Evolutionary conservation across 495 filamentous ascomycete species (phyloP), one percentile per base, ranked within the genome.

Genomic region (Lentithecium fluviatile): DNA sequence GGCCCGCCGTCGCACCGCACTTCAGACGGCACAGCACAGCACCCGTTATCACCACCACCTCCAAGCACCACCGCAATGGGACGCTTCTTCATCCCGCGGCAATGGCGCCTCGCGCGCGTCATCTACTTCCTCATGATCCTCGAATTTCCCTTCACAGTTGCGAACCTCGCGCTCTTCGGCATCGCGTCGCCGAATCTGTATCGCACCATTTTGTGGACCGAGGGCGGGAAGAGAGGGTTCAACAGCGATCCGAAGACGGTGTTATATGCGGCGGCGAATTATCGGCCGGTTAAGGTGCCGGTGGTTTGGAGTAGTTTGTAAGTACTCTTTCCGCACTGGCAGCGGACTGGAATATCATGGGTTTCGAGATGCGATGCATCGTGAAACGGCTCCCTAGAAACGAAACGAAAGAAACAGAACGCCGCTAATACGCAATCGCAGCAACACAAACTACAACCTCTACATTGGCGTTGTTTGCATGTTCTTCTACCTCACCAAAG

Each of bases 231-330:
- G 43, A 83, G 89, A 67, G 85, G 86, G 49, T 91, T 90, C 80
- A 95, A 95, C 74, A 94, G 89, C 63, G 82, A 84, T 58, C 91
- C 91, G 20, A 78, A 77, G 38, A 79, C 86, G 65, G 78, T 86
- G 6, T 65, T 93, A 21, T 96, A 91, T 69, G 85, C 86, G 17
- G 83, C 83, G 58, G 86, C 90, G 42, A 96, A 95, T 66, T 83
- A 91, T 68, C 75, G 78, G 54, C 76, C 85, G 2, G 80, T 86
- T 36, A 79, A 74, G 4, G 74, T 83, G 19, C 91, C 91, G 7
- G 77, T 92, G 65, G 85, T 94, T 20, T 96, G 91, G 91, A 89
- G 87, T 42, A 76, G 81, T 65, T 83, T 86, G 91, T 96, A 79
- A 43, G 38, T 55, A 3, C 4, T 12, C 62, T 11, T 24, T 42